phyloP scores from a whole-genome alignment of 176 grass and related monocot genomes.

The Melocanna baccifera region DNA sequence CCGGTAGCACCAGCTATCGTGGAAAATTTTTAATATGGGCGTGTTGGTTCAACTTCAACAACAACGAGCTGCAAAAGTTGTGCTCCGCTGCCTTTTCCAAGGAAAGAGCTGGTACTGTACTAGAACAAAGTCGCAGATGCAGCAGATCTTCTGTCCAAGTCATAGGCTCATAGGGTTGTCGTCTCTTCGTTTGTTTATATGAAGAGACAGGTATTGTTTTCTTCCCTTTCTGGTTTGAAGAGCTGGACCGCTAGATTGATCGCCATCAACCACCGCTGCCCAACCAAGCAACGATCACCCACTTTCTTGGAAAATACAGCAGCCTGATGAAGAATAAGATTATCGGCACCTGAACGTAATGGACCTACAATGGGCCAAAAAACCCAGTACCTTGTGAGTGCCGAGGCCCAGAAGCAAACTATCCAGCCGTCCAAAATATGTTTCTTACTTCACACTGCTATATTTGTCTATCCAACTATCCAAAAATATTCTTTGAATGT shows the following conservation, averaged over 20 bases:
- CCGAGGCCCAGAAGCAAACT: background rate
- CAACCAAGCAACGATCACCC: background rate
- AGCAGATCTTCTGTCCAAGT: slow-evolving; percentile 37
- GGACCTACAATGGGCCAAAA: background rate
- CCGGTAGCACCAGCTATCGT: background rate
- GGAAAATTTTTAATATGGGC: background rate
- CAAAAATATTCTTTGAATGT: background rate
- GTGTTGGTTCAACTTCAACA: background rate
- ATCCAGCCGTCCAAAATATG: background rate
- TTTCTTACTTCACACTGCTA: background rate
- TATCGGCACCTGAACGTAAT: background rate
- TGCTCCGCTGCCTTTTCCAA: background rate
- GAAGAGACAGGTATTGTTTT: background rate
- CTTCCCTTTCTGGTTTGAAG: background rate
- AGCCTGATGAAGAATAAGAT: background rate
- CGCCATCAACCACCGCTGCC: slow-evolving; percentile 24
- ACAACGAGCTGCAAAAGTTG: background rate
- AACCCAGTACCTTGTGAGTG: background rate
- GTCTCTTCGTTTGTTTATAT: slow-evolving; percentile 9
- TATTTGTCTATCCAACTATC: background rate
- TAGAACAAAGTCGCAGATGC: slow-evolving; percentile 24
- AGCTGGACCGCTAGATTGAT: slow-evolving; percentile 11
- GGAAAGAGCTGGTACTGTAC: background rate
- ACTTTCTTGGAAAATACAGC: background rate
- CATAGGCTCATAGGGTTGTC: slow-evolving; percentile 4